Conservation (phyloP, 2,329 filamentous ascomycete genomes). For the Venturia aucupariae region DNA sequence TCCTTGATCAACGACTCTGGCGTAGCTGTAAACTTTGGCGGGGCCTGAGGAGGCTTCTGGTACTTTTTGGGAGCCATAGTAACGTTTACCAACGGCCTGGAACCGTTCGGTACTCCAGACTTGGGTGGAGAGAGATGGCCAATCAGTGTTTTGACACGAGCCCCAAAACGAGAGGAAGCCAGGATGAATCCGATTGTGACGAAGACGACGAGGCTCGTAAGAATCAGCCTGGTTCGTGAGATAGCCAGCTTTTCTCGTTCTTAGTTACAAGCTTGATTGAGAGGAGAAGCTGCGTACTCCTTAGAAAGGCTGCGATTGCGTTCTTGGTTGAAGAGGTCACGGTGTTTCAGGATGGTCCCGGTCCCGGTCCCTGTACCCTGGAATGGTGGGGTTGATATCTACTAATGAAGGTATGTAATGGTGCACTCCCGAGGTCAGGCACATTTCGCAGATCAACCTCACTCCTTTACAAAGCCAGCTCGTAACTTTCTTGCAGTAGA, state of each 20-base stretch:
- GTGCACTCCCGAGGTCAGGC: too few species aligned
- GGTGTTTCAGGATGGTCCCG: too few species aligned
- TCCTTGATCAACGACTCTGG: slow-evolving; percentile 58
- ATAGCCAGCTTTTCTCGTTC: background rate
- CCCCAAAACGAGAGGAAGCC: slow-evolving; percentile 53
- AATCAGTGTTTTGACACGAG: slow-evolving; percentile 50
- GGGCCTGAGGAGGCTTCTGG: slow-evolving; percentile 65
- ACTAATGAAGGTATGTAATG: too few species aligned
- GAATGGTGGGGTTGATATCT: background rate
- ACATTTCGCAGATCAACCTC: too few species aligned
- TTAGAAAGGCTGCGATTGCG: too few species aligned
- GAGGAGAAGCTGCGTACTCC: background rate
- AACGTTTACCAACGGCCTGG: slow-evolving; percentile 21
- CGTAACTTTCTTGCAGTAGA: too few species aligned
- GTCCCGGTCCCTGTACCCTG: too few species aligned
- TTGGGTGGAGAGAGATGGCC: slow-evolving; percentile 41
- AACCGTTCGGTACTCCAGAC: background rate
- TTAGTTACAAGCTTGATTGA: background rate
- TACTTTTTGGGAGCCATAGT: slow-evolving; percentile 59
- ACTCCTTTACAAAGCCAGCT: too few species aligned
- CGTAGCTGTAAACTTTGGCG: slow-evolving; percentile 68
- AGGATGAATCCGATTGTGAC: slow-evolving; percentile 51
- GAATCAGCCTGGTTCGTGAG: background rate
- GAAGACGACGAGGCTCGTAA: slow-evolving; percentile 39
- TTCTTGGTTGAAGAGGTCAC: too few species aligned